These are phyloP conservation scores for Fragosphaeria purpurea DNA, from an alignment of 2,329 filamentous ascomycete species.

Conservation along the genomic window DNA sequence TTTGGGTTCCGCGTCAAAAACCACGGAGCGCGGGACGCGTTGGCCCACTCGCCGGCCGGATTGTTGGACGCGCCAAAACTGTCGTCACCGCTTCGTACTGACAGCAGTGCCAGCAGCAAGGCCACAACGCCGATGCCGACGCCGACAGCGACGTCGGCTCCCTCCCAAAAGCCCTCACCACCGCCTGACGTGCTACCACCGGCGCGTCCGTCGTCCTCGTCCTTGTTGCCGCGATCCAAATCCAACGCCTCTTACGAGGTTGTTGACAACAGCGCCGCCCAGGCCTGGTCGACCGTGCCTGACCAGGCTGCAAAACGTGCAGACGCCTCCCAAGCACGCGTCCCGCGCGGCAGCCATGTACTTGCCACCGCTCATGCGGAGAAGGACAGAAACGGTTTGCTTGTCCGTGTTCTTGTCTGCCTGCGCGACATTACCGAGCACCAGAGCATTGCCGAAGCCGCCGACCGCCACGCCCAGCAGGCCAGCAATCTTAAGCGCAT, in stretches of 20 bases:
- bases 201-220: too few species aligned
- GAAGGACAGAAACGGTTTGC: slow-evolving; percentile 29
- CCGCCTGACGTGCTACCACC: background rate
- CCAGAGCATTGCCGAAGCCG: slow-evolving; percentile 38
- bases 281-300: slow-evolving; percentile 7
- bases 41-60: slow-evolving; percentile 22
- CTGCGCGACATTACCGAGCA: slow-evolving; percentile 42
- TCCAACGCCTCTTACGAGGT: too few species aligned
- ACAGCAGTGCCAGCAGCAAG: slow-evolving; percentile 16
- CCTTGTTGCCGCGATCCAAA: too few species aligned
- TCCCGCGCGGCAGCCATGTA: slow-evolving; percentile 28
- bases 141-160: background rate
- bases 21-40: slow-evolving; percentile 17
- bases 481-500: slow-evolving; percentile 44
- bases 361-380: slow-evolving; percentile 39
- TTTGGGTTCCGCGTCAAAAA: slow-evolving; percentile 37
- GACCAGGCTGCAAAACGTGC: background rate
- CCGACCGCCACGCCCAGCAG: slow-evolving; percentile 38
- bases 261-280: too few species aligned
- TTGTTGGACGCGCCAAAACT: too few species aligned
- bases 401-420: slow-evolving; percentile 37
- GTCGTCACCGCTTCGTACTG: too few species aligned
- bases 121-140: background rate
- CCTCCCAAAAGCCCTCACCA: background rate
- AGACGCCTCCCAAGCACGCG: background rate